A percentile compares a stretch with the other conserved stretches of the same genome.
These are phyloP conservation scores for Naganishia kalamii DNA, from an alignment of 768 basidiomycete genomes.

Conservation along the genomic window DNA sequence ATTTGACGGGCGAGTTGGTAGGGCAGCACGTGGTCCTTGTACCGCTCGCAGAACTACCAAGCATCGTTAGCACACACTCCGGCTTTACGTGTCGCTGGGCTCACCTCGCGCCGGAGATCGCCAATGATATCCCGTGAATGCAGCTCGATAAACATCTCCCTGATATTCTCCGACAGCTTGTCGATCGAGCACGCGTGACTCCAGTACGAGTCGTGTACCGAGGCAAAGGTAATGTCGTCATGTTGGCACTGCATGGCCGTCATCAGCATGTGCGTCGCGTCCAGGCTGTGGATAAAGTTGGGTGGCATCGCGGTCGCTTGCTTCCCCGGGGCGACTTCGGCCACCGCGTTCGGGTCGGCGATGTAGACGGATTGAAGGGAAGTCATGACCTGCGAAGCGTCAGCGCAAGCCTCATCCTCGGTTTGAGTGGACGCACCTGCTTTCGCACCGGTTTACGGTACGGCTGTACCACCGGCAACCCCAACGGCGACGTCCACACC, in stretches of 20 bases:
- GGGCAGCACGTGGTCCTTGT: slow-evolving; percentile 54
- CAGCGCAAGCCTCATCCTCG: neutral
- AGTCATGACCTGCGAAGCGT: slow-evolving; percentile 58
- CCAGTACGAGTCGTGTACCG: slow-evolving; percentile 99
- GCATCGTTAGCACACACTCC: neutral
- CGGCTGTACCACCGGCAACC: slow-evolving; percentile 90
- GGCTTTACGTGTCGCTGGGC: slow-evolving; percentile 27
- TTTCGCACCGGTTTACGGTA: slow-evolving; percentile 77
- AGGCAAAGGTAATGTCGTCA: slow-evolving; percentile 73
- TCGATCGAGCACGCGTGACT: slow-evolving; percentile 84
- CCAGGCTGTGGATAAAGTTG: slow-evolving; percentile 94
- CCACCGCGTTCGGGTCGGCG: slow-evolving; percentile 69
- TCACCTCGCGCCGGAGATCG: slow-evolving; percentile 67
- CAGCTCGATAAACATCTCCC: slow-evolving; percentile 85
- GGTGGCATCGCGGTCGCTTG: slow-evolving; percentile 97
- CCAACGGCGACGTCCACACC: slow-evolving; percentile 94
- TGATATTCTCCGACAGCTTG: slow-evolving; percentile 78
- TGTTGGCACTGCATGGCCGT: slow-evolving; percentile 81
- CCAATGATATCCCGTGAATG: slow-evolving; percentile 79
- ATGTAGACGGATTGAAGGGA: slow-evolving; percentile 80
- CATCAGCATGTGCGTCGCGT: slow-evolving; percentile 98
- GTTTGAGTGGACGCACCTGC: slow-evolving; percentile 49
- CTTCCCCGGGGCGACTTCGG: slow-evolving; percentile 75
- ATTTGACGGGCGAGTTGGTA: slow-evolving; percentile 31
- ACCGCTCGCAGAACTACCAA: slow-evolving; percentile 66